Evolutionary conservation across 768 basidiomycete genomes (phyloP).

Genomic region (Chalciporus chontae): DNA sequence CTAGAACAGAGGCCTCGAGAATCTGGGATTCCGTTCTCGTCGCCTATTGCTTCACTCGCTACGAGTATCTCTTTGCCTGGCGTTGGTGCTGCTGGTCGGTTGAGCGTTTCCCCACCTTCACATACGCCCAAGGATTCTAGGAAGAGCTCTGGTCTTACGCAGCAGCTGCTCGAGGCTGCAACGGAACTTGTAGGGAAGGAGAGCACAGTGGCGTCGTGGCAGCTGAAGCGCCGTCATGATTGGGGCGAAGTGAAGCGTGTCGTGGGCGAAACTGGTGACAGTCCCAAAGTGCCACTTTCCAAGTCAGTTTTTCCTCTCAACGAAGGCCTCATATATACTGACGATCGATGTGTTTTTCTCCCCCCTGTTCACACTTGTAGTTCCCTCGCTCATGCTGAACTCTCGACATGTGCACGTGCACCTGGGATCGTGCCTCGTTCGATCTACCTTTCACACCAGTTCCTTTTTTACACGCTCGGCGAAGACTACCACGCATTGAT

Average conservation of each 20-base stretch:
- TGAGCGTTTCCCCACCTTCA: slow-evolving; percentile 27
- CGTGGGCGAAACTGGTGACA: slow-evolving; percentile 5
- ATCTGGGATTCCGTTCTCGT: slow-evolving; percentile 21
- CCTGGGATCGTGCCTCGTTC: slow-evolving; percentile 62
- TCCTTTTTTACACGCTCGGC: slow-evolving; percentile 72
- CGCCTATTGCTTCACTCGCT: slow-evolving; percentile 33
- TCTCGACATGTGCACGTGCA: slow-evolving; percentile 67
- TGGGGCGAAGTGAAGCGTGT: slow-evolving; percentile 51
- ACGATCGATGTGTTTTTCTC: not conserved
- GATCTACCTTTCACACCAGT: slow-evolving; percentile 83
- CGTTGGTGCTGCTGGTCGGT: slow-evolving; percentile 40
- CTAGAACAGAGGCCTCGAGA: slow-evolving; percentile 37
- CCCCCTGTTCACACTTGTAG: slow-evolving; percentile 29
- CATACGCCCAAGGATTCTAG: slow-evolving; percentile 28
- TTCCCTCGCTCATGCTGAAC: slow-evolving; percentile 76
- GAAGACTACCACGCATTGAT: slow-evolving; percentile 81
- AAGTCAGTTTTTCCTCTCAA: slow-evolving; percentile 9
- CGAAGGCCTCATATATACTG: too few relatives aligned
- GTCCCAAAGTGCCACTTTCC: slow-evolving; percentile 4
- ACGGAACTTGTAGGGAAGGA: slow-evolving; percentile 38
- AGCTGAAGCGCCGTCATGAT: slow-evolving; percentile 46
- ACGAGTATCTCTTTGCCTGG: slow-evolving; percentile 65
- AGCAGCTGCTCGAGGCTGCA: slow-evolving; percentile 33
- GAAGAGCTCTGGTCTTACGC: slow-evolving; percentile 32
- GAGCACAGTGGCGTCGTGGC: slow-evolving; percentile 61